Percentiles rank a stretch among this genome's conserved stretches.
Evolutionary conservation across 2,329 filamentous ascomycete species (phyloP).

Genomic region (Eutypella sp.): DNA sequence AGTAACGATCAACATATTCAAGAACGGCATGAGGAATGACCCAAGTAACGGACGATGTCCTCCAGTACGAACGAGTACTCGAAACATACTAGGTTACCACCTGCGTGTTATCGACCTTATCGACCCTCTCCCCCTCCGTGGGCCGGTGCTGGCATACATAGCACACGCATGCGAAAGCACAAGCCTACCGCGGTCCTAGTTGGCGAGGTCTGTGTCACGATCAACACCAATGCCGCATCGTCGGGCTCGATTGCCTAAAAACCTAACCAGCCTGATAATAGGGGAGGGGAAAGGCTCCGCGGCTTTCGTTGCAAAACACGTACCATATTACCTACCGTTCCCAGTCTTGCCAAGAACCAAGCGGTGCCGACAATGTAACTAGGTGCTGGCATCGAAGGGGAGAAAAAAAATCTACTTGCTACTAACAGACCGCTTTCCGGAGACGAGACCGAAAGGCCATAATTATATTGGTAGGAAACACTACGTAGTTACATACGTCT

Average conservation of each 20-base stretch:
- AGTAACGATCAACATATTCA: too few relatives aligned
- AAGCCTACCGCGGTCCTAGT: not conserved
- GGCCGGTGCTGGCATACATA: not conserved
- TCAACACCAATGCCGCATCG: not conserved
- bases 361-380: too few relatives aligned
- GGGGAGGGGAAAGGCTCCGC: not conserved
- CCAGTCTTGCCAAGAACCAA: not conserved
- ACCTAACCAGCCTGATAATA: not conserved
- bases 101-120: too few relatives aligned
- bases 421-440: not conserved
- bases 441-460: too few relatives aligned
- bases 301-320: not conserved
- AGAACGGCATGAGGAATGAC: too few relatives aligned
- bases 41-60: too few relatives aligned
- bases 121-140: too few relatives aligned
- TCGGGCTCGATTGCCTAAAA: not conserved
- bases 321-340: not conserved
- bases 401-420: too few relatives aligned
- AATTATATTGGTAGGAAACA: too few relatives aligned
- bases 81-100: too few relatives aligned
- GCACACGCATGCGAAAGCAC: not conserved
- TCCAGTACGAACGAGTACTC: too few relatives aligned
- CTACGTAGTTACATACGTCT: too few relatives aligned
- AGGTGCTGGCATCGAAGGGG: not conserved
- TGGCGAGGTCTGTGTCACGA: not conserved